Evolutionary conservation across 1,139 yeast species (phyloP).

Genomic region (Pichia sp.): DNA sequence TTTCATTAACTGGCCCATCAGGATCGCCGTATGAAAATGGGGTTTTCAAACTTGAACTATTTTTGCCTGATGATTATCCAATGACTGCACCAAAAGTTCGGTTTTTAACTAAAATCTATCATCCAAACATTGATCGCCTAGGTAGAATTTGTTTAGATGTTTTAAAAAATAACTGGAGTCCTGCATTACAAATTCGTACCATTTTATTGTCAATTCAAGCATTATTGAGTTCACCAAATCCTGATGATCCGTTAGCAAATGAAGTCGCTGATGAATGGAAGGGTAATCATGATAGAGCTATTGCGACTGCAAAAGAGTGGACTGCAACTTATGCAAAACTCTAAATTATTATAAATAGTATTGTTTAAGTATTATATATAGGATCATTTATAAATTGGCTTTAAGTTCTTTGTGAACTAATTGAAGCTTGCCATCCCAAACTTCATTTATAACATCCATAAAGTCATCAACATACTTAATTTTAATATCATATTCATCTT

Average conservation of each 20-base stretch:
- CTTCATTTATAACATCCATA: slow-evolving; percentile 64
- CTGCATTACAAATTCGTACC: slow-evolving; percentile 95
- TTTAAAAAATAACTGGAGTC: slow-evolving; percentile 92
- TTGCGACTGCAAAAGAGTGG: slow-evolving; percentile 84
- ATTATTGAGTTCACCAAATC: slow-evolving; percentile 89
- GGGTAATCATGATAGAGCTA: slow-evolving; percentile 72
- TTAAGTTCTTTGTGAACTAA: slow-evolving; percentile 13
- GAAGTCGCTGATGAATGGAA: slow-evolving; percentile 98
- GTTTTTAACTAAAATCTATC: slow-evolving; percentile 87
- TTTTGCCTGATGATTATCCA: slow-evolving; percentile 85
- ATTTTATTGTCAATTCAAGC: slow-evolving; percentile 90
- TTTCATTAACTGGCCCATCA: slow-evolving; percentile 83
- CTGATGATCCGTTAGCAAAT: slow-evolving; percentile 96
- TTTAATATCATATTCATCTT: slow-evolving; percentile 48
- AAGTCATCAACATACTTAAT: slow-evolving; percentile 67
- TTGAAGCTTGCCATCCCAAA: slow-evolving; percentile 49
- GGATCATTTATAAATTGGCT: slow-evolving; percentile 5
- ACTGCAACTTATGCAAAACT: slow-evolving; percentile 47
- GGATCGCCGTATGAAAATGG: slow-evolving; percentile 83
- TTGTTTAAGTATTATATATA: not conserved
- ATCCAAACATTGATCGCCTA: slow-evolving; percentile 90
- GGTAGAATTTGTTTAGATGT: slow-evolving; percentile 96
- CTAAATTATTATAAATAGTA: not conserved
- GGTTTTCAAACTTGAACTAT: slow-evolving; percentile 67
- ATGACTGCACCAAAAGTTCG: slow-evolving; percentile 93